Conservation (phyloP, 805 yeast species). For the Debaryomyces castellii region DNA sequence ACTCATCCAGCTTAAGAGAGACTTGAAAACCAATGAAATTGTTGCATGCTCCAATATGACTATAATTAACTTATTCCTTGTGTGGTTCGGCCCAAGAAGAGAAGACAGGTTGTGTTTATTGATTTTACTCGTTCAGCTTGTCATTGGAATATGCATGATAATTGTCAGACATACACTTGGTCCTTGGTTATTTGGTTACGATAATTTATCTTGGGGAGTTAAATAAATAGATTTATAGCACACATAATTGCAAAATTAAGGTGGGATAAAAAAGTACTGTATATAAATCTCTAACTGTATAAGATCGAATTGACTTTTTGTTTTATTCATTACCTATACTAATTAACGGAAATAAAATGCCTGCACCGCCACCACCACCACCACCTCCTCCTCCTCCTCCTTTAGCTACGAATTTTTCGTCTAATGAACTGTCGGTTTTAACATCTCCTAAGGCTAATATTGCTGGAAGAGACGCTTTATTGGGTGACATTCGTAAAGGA, state of each 20-base stretch:
- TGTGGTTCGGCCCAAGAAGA: slow-evolving; percentile 86
- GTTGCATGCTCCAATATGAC: slow-evolving; percentile 77
- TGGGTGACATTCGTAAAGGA: slow-evolving; percentile 79
- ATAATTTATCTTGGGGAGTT: slow-evolving; percentile 58
- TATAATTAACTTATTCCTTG: slow-evolving; percentile 75
- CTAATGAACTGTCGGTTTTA: slow-evolving; percentile 8
- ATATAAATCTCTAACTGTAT: too few species aligned
- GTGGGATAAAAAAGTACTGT: neutral
- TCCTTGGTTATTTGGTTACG: slow-evolving; percentile 83
- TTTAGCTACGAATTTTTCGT: slow-evolving; percentile 12
- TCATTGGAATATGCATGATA: slow-evolving; percentile 65
- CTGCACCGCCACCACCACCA: slow-evolving; percentile 33
- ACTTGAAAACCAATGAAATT: slow-evolving; percentile 18
- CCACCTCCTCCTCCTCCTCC: slow-evolving; percentile 36
- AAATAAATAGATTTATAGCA: slow-evolving; percentile 17
- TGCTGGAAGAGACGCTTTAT: slow-evolving; percentile 46
- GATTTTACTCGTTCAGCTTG: slow-evolving; percentile 62
- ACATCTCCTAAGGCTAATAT: slow-evolving; percentile 23
- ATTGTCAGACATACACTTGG: slow-evolving; percentile 80
- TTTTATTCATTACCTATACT: neutral
- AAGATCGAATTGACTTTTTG: too few species aligned
- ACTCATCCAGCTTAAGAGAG: slow-evolving; percentile 42
- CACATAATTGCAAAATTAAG: neutral
- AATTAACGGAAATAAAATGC: slow-evolving; percentile 11
- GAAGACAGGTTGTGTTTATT: slow-evolving; percentile 73